Evolutionary conservation across 2,329 filamentous ascomycete genomes (phyloP).

Genomic region (Fusarium anguioides): DNA sequence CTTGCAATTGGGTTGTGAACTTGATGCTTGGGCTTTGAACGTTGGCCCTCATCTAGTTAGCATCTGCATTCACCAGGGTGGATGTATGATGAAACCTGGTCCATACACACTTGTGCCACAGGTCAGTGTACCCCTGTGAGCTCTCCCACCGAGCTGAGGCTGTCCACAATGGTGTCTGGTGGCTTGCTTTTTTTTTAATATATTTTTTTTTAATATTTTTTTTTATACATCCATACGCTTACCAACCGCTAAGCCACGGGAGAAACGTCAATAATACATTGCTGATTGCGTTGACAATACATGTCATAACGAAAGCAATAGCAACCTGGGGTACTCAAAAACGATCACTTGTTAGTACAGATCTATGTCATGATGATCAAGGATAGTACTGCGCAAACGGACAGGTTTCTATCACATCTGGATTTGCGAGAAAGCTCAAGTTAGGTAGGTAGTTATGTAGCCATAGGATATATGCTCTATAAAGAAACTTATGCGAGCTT

Average conservation of each 20-base stretch:
- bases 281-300: slow-evolving; percentile 25
- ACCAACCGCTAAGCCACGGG: slow-evolving; percentile 38
- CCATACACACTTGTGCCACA: slow-evolving; percentile 7
- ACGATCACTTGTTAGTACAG: not conserved
- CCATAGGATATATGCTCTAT: not conserved
- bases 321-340: not conserved
- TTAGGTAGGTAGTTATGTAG: too few species aligned
- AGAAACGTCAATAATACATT: slow-evolving; percentile 35
- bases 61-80: slow-evolving; percentile 12
- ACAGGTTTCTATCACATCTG: not conserved
- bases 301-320: not conserved
- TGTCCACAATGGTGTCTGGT: not conserved
- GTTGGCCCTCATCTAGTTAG: not conserved
- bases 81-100: slow-evolving; percentile 19
- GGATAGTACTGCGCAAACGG: not conserved
- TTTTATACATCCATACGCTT: not conserved
- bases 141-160: not conserved
- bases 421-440: too few species aligned
- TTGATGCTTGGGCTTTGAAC: slow-evolving; percentile 2
- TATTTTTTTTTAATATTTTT: too few species aligned
- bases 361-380: not conserved
- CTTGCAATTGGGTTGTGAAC: slow-evolving; percentile 7
- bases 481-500: too few species aligned
- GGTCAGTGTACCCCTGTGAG: not conserved
- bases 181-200: slow-evolving; percentile 17